These are phyloP conservation scores for Botrytis sinoallii DNA, from an alignment of 2,329 filamentous ascomycete genomes.

Conservation along the genomic window DNA sequence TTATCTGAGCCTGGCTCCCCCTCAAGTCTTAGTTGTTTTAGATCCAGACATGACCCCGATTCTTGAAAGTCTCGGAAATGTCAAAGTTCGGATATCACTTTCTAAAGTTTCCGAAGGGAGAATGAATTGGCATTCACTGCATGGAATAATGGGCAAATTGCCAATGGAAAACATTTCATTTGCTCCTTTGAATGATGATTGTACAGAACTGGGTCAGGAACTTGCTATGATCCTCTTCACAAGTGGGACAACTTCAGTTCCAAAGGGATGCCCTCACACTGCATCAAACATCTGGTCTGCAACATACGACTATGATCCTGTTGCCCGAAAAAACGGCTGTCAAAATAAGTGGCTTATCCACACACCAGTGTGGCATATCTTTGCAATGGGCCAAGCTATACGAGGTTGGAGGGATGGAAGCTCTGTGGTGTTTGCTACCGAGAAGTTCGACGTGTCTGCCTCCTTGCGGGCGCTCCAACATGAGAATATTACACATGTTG, in stretches of 20 bases:
- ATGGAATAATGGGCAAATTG: neutral
- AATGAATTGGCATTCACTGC: neutral
- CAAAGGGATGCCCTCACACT: neutral
- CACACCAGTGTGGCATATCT: conserved; percentile 20
- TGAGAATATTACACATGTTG: neutral
- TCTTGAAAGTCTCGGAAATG: neutral
- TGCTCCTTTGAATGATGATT: neutral
- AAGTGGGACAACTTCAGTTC: neutral
- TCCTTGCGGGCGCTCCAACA: neutral
- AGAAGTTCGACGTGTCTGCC: conserved; percentile 57
- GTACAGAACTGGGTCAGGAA: neutral
- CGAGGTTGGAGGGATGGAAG: conserved; percentile 19
- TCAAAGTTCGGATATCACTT: neutral
- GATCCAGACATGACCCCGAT: neutral
- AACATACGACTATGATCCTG: neutral
- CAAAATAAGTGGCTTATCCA: conserved; percentile 17
- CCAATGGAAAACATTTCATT: neutral
- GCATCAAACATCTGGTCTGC: neutral
- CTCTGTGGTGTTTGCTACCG: conserved; percentile 62
- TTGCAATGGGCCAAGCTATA: conserved; percentile 15
- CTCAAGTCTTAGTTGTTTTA: neutral
- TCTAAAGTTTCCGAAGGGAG: neutral
- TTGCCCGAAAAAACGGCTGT: neutral
- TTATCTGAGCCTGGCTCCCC: neutral
- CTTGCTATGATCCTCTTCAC: neutral